Percentiles rank a stretch among this genome's conserved stretches.
These are phyloP conservation scores for Coemansia sp. DNA, from an alignment of 192 early-diverging fungal species.

Conservation along the genomic window DNA sequence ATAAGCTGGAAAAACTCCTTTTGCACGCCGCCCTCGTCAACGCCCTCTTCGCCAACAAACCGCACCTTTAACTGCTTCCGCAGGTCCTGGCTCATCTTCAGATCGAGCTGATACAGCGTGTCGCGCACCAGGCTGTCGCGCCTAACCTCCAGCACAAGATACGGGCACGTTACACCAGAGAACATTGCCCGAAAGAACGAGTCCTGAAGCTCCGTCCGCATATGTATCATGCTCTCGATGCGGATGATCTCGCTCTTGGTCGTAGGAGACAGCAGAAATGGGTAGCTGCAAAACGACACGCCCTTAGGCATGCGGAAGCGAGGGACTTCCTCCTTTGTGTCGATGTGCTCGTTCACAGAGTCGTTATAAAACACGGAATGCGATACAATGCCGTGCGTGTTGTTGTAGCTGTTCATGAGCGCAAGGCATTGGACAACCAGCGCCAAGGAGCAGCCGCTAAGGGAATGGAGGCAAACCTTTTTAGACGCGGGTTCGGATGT, in stretches of 20 bases:
- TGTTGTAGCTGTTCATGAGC: conserved; percentile 64
- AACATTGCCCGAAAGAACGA: conserved; percentile 80
- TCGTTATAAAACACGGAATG: conserved; percentile 74
- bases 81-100: conserved; percentile 81
- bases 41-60: conserved; percentile 92
- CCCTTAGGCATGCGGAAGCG: conserved; percentile 67
- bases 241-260: conserved; percentile 77
- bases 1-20: conserved; percentile 95
- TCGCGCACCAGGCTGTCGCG: conserved; percentile 74
- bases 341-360: conserved; percentile 67
- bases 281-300: conserved; percentile 76
- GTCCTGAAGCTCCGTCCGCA: conserved; percentile 71
- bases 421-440: conserved; percentile 38
- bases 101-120: conserved; percentile 71
- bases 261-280: conserved; percentile 70
- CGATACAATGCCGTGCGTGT: conserved; percentile 57
- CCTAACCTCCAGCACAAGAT: conserved; percentile 71
- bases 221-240: conserved; percentile 69
- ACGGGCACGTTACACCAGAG: conserved; percentile 73
- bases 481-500: conserved; percentile 16
- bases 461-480: conserved; percentile 36
- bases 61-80: conserved; percentile 88
- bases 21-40: conserved; percentile 92
- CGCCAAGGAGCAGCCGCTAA: conserved; percentile 27
- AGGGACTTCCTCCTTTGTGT: conserved; percentile 78